Evolutionary conservation across 257 asterid genomes (phyloP), one percentile per base, ranked within the genome.

Genomic region (Plantago ovata): DNA sequence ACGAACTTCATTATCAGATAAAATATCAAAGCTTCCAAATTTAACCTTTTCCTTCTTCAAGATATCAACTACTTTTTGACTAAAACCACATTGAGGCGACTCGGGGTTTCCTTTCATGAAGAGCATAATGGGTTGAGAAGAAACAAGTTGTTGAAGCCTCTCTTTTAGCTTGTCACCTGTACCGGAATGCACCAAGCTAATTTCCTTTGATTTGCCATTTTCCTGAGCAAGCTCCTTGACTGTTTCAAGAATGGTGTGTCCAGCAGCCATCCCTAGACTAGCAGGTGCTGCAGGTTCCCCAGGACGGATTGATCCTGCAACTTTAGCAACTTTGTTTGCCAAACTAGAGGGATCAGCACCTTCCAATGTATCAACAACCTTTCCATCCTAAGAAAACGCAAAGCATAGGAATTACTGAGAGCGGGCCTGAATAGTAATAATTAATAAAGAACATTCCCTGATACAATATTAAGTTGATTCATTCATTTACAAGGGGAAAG

Each of bases 261-360:
- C 97, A 18, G 99, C 96, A 65, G 97, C 96, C 97, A 93, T 93
- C 58, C 97, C 96, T 50, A 86, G 92, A 75, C 96, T 93, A 65
- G 94, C 99, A 46, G 99, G 97, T 66, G 97, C 94, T 10, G 96
- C 97, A 66, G 97, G 74, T n/a, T 86, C 94, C 56, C 81, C 85
- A 23, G 95, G 79, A 46, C 44, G 53, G 71, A 82, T 77, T 49
- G 85, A 57, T 23, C 96, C 99, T 46, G 91, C 89, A 71, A 92
- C 83, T 84, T 82, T 92, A 22, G 97, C 97, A 64, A 80, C 95
- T 84, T 88, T 92, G 82, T 93, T 93, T 52, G 97, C 99, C 70
- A 93, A 81, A 76, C 87, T 81, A 20, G 99, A 82, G 4, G 99
- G 98, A 69, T 93, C 92, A 3, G 97, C 99, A 53, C 99, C 97